Base-by-base conservation (phyloP, 164 flowering plant species). In the Vitis vinifera region DNA sequence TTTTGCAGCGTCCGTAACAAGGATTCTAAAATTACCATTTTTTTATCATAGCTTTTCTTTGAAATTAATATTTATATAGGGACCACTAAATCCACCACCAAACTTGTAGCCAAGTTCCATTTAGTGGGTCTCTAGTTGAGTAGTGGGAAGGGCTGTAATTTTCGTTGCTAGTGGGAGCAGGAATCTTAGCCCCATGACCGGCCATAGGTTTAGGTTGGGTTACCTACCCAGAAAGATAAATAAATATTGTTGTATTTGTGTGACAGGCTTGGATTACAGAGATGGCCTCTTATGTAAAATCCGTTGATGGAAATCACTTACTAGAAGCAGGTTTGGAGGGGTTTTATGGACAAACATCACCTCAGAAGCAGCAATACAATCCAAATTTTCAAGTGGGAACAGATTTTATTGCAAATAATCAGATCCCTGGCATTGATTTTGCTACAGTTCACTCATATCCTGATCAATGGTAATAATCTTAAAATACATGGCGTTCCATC, bases 361-460 rank as follows among this genome's bases (percentile, higher is more conserved):
- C 80, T 4, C 67, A 83, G 16, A 83, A 73, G 74, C 73, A 74
- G 61, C 85, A 77, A 67, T 62, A 63, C 73, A 86, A 83, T 71
- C 87, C 89, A 2, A 76, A 79, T 30, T 76, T 76, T 67, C 82
- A 78, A 70, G 73, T 85, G 0, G 97, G 97, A 73, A 87, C 97
- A 11, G 93, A 92, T 79, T 92, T 90, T 76, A 85, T 92, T 62
- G 71, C 83, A 14, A 87, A 92, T 58, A 87, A 90, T 72, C 89
- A 76, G 63, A 79, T 92, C 30, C 69, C 81, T 9, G 86, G 77
- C 44, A 86, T 92, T 9, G 94, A 92, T 73, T 92, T 92, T 68
- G 89, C 92, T 10, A 90, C 97, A 0, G 83, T 88, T 37, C 97
- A 92, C 68, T 85, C 94, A 2, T 92, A 92, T 68, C 93, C 93